Evolutionary conservation across 2,329 filamentous ascomycete genomes (phyloP).

Genomic region (Trichoderma sp.): DNA sequence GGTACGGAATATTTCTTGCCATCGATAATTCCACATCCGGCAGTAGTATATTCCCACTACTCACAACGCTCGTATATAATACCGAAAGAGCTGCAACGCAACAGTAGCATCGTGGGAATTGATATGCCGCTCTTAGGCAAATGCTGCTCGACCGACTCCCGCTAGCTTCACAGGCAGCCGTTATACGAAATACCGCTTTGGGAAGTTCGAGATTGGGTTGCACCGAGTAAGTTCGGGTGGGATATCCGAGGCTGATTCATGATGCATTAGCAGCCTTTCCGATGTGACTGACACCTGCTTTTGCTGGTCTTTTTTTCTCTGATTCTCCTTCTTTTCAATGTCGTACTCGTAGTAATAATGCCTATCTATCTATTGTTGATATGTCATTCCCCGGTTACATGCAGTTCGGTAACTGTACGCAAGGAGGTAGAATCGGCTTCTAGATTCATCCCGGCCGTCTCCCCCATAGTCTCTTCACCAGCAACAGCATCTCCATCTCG

Average conservation of each 20-base stretch:
- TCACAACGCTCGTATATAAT: not conserved
- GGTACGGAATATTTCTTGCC: not conserved
- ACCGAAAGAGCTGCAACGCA: not conserved
- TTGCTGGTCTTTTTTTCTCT: not conserved
- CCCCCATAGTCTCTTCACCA: not conserved
- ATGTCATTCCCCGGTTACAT: not conserved
- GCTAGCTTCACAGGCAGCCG: not conserved
- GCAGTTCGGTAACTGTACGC: not conserved
- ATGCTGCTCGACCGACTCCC: not conserved
- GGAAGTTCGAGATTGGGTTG: not conserved
- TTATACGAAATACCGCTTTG: constrained; percentile 8
- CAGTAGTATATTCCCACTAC: not conserved
- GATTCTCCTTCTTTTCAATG: not conserved
- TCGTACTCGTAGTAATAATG: not conserved
- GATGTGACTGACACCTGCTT: not conserved
- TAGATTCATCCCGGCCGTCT: not conserved
- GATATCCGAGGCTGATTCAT: not conserved
- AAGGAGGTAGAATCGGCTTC: not conserved
- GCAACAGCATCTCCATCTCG: not conserved
- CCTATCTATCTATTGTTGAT: not conserved
- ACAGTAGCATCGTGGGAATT: not conserved
- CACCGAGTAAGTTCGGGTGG: not conserved
- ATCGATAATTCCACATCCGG: not conserved
- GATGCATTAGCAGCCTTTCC: not conserved
- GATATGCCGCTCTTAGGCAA: not conserved